phyloP scores from a whole-genome alignment of 108 stramenopile species.

The Cylindrotheca closterium region DNA sequence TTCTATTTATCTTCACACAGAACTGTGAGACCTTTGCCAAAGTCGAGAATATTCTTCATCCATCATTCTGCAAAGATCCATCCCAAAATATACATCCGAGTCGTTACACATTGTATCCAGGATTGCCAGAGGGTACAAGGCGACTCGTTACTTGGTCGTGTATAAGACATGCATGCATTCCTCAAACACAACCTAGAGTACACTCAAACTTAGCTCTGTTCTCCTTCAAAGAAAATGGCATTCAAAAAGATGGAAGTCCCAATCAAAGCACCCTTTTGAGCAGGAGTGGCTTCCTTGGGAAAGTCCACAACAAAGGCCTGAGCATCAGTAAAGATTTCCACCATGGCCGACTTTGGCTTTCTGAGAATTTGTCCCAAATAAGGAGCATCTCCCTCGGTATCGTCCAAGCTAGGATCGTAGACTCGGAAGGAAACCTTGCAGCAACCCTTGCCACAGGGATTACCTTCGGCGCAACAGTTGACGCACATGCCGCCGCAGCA shows the following conservation, averaged over 20 bases:
- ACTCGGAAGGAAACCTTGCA: conserved; percentile 63
- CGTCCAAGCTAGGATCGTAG: conserved; percentile 38
- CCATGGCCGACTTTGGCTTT: conserved; percentile 38
- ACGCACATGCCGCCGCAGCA: conserved; percentile 65
- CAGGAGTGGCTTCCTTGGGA: conserved; percentile 44
- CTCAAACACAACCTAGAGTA: too few relatives aligned
- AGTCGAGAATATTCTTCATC: too few relatives aligned
- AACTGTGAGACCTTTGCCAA: too few relatives aligned
- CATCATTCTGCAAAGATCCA: too few relatives aligned
- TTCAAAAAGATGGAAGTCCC: conserved; percentile 61
- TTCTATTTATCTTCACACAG: too few relatives aligned
- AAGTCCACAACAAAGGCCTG: conserved; percentile 59
- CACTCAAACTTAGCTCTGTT: too few relatives aligned
- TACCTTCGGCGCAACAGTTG: conserved; percentile 72
- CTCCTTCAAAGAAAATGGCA: conserved; percentile 61
- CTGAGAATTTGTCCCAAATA: conserved; percentile 57
- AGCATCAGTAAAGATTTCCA: conserved; percentile 70
- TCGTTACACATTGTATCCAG: too few relatives aligned
- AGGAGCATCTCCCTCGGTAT: conserved; percentile 53
- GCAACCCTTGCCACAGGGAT: conserved; percentile 75
- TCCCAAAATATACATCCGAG: too few relatives aligned
- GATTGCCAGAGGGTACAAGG: too few relatives aligned
- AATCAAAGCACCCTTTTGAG: conserved; percentile 54
- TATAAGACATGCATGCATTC: too few relatives aligned
- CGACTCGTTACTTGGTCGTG: too few relatives aligned